These are phyloP conservation scores for Colletotrichum chrysophilum DNA, from an alignment of 2,329 filamentous ascomycete species.

Conservation along the genomic window DNA sequence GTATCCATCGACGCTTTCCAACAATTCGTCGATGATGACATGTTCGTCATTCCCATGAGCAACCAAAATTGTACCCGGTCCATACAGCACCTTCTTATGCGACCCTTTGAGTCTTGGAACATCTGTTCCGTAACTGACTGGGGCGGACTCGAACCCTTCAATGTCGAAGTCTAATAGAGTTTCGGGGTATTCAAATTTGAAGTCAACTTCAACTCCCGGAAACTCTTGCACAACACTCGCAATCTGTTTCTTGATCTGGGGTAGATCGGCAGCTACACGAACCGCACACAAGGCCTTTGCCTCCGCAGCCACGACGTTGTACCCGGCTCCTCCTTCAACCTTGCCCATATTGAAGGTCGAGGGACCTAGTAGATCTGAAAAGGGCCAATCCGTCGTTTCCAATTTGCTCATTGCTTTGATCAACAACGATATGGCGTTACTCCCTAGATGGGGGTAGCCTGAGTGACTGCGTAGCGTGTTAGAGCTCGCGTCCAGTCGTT, in stretches of 20 bases:
- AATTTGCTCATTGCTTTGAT: neutral
- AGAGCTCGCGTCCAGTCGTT: no score
- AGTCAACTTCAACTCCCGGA: neutral
- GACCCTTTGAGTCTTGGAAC: conserved; percentile 19
- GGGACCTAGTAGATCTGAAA: conserved; percentile 15
- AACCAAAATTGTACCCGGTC: conserved; percentile 24
- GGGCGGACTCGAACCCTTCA: conserved; percentile 15
- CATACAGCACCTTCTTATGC: conserved; percentile 25
- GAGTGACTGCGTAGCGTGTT: neutral
- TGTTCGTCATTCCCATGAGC: conserved; percentile 9
- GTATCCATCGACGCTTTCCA: neutral
- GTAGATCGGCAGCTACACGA: neutral
- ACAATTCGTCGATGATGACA: neutral
- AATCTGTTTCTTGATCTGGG: conserved; percentile 1
- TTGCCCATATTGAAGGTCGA: conserved; percentile 21
- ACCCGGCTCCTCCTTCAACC: conserved; percentile 19
- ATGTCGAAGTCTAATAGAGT: conserved; percentile 14
- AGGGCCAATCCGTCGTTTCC: neutral
- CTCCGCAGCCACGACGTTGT: conserved; percentile 20
- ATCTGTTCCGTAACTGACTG: conserved; percentile 24
- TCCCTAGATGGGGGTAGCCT: neutral
- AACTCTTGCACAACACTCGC: conserved; percentile 2
- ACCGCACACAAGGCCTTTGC: neutral
- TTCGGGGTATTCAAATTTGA: conserved; percentile 21
- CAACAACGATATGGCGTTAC: neutral